phyloP scores from a whole-genome alignment of 2,329 filamentous ascomycete genomes.

The Clonostachys chloroleuca region DNA sequence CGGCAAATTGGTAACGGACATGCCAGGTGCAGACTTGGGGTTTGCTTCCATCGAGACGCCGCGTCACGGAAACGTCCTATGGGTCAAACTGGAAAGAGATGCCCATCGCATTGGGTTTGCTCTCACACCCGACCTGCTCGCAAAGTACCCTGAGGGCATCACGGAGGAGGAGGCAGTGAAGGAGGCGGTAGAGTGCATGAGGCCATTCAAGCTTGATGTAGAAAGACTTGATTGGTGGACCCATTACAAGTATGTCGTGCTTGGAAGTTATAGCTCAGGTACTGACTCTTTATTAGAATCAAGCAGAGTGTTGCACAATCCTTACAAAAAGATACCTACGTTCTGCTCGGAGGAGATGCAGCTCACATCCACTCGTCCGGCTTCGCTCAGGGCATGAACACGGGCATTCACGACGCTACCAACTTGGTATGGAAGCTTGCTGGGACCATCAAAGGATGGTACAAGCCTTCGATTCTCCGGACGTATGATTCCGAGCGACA shows the following conservation, averaged over 20 bases:
- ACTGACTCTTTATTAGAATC: not conserved
- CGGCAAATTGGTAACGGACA: slow-evolving; percentile 39
- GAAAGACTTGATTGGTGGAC: slow-evolving; percentile 51
- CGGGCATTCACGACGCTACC: slow-evolving; percentile 27
- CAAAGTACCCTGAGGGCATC: slow-evolving; percentile 23
- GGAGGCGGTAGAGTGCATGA: slow-evolving; percentile 35
- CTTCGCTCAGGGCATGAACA: slow-evolving; percentile 33
- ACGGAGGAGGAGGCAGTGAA: slow-evolving; percentile 48
- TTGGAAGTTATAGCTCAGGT: not conserved
- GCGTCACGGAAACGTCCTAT: slow-evolving; percentile 50
- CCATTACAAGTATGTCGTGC: slow-evolving; percentile 29
- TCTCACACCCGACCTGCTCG: slow-evolving; percentile 33
- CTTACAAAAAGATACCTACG: not conserved
- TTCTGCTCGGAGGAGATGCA: slow-evolving; percentile 28
- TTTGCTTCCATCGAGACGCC: slow-evolving; percentile 41
- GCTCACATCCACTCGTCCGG: slow-evolving; percentile 41
- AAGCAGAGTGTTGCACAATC: not conserved
- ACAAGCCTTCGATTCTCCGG: slow-evolving; percentile 19
- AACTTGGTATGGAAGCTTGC: slow-evolving; percentile 47
- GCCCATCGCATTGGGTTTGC: slow-evolving; percentile 49
- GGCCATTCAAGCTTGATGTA: slow-evolving; percentile 33
- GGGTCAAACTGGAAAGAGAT: slow-evolving; percentile 47
- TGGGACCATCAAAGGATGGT: slow-evolving; percentile 10
- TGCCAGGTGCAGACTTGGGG: slow-evolving; percentile 22
- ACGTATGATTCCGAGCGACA: slow-evolving; percentile 32